phyloP scores from a whole-genome alignment of 345 rosid species.

The Mallotus nudiflorus region DNA sequence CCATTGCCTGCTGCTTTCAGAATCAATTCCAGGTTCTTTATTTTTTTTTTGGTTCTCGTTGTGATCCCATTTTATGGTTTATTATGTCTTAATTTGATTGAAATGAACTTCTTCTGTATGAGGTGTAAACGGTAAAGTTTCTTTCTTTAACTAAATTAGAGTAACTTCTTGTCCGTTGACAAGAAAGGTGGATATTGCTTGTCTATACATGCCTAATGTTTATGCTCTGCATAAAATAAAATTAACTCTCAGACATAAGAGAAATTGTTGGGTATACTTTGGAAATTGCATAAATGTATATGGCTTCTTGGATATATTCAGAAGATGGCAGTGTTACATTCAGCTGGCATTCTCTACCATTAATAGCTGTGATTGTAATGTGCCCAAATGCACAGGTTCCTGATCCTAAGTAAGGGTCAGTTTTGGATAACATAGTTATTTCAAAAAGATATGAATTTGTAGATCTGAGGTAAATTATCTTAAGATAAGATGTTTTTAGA shows the following conservation, averaged over 20 bases:
- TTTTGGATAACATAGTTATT: not conserved
- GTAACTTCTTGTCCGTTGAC: too few relatives aligned
- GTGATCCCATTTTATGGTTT: too few relatives aligned
- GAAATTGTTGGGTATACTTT: not conserved
- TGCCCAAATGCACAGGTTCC: not conserved
- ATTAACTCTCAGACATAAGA: not conserved
- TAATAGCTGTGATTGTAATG: not conserved
- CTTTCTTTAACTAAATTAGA: too few relatives aligned
- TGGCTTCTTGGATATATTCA: not conserved
- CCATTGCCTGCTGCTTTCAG: slow-evolving; percentile 98
- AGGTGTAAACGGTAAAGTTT: too few relatives aligned
- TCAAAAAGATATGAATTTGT: not conserved
- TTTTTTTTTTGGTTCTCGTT: not conserved
- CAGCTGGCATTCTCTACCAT: not conserved
- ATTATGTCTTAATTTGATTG: not conserved
- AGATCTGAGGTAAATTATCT: not conserved
- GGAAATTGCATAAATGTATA: not conserved
- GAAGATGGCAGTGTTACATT: not conserved
- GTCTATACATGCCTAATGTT: not conserved
- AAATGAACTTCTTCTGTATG: too few relatives aligned
- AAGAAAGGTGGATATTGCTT: too few relatives aligned
- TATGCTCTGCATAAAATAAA: not conserved
- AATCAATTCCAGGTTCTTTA: slow-evolving; percentile 69
- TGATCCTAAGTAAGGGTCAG: not conserved
- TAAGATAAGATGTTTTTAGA: not conserved